Base-by-base conservation (phyloP, 2,329 filamentous ascomycete genomes). In the Colletotrichum falcatum region DNA sequence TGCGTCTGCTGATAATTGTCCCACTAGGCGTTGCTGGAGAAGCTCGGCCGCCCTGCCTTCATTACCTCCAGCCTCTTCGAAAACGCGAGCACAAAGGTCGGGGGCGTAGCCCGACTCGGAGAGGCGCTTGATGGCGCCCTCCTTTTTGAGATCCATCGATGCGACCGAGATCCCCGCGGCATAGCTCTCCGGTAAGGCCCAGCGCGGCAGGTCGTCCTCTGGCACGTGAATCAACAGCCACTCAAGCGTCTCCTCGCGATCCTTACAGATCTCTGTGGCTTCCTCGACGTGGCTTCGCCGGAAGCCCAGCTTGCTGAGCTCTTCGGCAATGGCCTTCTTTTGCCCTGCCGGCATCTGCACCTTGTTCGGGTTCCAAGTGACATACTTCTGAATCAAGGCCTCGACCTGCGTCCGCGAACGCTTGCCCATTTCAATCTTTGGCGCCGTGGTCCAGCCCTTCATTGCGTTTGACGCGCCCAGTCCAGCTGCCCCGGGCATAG, bases 141-240 rank as follows among this genome's bases (percentile, higher is more conserved):
- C 95, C 74, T 90, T 89, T 78, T 90, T 93, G 71, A 98, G 80
- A 78, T 98, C 92, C 8, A 91, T 92, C 61, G 92, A 92, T 1
- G 91, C 95, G 73, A 99, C 91, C 54, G 91, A 94, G 33, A 98
- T 91, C 28, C 96, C 96, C 35, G 95, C 95, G 14, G 93, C 91
- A 79, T 99, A 99, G 72, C 91, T 93, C 81, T 97, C 95, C 0
- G 96, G 96, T 51, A 99, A 83, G 75, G 94, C 94, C 94, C 95
- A 98, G 8, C 88, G 85, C 1, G 96, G 96, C n/a, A 98, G 83
- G 76, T 98, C 96, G 78, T 99, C 96, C 78, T 99, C 96, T 1
- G 96, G 96, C 2, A 99, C 94, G 80, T 99, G 95, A 61, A 98
- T 95, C 59, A 99, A 87, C 20, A 99, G 87, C 96, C 96, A 99